Conservation (phyloP, 139 green algal species). For the Tetradesmus obliquus region DNA sequence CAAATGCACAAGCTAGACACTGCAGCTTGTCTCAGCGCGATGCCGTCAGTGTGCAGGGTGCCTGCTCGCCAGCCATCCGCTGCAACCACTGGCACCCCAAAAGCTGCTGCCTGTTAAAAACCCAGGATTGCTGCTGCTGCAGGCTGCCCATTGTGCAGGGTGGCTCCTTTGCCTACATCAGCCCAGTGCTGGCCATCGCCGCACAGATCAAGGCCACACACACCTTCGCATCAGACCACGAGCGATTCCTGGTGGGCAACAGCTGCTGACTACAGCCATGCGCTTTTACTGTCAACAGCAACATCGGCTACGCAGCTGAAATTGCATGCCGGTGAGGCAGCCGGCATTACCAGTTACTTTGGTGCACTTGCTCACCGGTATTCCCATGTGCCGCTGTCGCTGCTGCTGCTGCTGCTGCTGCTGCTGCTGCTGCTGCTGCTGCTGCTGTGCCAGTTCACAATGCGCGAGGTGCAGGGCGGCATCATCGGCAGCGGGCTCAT, state of each 20-base stretch:
- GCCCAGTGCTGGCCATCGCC: constrained; percentile 68
- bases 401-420: background rate
- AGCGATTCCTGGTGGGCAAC: constrained; percentile 64
- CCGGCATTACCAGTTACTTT: background rate
- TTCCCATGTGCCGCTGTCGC: background rate
- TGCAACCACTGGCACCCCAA: background rate
- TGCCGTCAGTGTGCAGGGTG: too few species aligned
- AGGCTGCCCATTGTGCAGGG: constrained; percentile 78
- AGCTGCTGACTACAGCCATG: background rate
- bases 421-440: background rate
- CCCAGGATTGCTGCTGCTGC: background rate
- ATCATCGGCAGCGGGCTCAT: constrained; percentile 66
- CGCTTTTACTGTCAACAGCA: too few species aligned
- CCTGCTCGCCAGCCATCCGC: background rate
- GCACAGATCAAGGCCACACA: constrained; percentile 55
- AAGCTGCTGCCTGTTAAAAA: background rate
- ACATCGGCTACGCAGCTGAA: background rate
- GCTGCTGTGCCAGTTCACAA: constrained; percentile 65
- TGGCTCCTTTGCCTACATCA: constrained; percentile 75
- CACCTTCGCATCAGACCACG: constrained; percentile 60
- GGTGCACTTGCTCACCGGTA: background rate
- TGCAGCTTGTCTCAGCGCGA: too few species aligned
- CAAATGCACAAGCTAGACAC: too few species aligned
- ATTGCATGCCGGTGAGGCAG: background rate
- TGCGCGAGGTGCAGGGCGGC: constrained; percentile 71